Base-by-base conservation (phyloP, 805 yeast species). In the Zygosaccharomyces gambellarensis region DNA sequence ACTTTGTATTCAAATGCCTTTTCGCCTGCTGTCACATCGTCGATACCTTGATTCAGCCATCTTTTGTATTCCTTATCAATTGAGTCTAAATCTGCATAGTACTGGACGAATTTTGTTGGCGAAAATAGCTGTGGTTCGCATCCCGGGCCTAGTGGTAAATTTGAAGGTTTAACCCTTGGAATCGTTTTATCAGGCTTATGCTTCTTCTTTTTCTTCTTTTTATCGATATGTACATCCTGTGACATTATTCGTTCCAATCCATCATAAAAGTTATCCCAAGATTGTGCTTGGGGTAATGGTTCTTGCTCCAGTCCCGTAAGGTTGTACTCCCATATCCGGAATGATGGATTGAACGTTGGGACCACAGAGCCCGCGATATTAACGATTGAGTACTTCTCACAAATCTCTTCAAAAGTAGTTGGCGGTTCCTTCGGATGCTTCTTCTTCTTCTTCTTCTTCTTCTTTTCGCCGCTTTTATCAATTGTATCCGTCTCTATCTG, bases 271-370 rank as follows among this genome's bases (percentile, higher is more conserved):
- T 57, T 61, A 45, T 71, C 74, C 94, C 94, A 86, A 5, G 85
- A 75, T 51, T 71, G 55, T 55, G 69, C 40, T 3, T 49, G 17
- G 39, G 54, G 43, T 17, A 25, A 19, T 5, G 36, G 30, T n/a
- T 51, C 48, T 4, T 61, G 58, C n/a, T 63, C 69, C 41, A 85
- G 61, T 1, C 74, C 83, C 0, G 87, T 77, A 32, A 79, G 77
- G 60, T 88, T 88, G 65, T 88, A 88, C 63, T 88, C 96, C 94
- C 95, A 88, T 2, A 88, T 81, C 54, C 96, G 73, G 52, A 88
- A 61, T 4, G 90, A 87, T 4, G 96, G 90, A 56, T 86, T 87
- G 68, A 83, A 89, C 0, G 95, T 88, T 3, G 96, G 96, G 11
- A 89, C 79, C 11, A 88, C 80, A 48, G 90, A 83, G 1, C 90